phyloP scores from a whole-genome alignment of 2,329 filamentous ascomycete species.

The Juglanconis sp. region DNA sequence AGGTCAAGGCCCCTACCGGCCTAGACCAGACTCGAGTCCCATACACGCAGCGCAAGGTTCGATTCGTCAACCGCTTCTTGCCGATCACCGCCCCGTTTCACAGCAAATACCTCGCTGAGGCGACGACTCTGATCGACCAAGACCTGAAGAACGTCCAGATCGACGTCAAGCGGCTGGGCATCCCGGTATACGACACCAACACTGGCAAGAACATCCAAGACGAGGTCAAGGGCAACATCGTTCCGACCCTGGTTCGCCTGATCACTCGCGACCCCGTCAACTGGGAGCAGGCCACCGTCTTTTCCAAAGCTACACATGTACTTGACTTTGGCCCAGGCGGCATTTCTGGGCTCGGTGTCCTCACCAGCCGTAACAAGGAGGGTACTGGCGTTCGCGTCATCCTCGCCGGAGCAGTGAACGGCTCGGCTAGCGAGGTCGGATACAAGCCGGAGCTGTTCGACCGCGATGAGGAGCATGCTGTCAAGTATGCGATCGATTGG shows the following conservation, averaged over 20 bases:
- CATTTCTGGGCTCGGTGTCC: slow-evolving; percentile 89
- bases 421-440: slow-evolving; percentile 84
- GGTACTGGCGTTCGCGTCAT: slow-evolving; percentile 96
- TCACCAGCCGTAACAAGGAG: slow-evolving; percentile 99
- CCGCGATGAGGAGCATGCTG: slow-evolving; percentile 88
- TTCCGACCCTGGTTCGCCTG: slow-evolving; percentile 82
- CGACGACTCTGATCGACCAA: slow-evolving; percentile 77
- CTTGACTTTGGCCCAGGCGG: slow-evolving; percentile 96
- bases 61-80: slow-evolving; percentile 94
- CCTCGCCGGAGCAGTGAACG: slow-evolving; percentile 87
- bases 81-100: slow-evolving; percentile 98
- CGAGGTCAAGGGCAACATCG: slow-evolving; percentile 70
- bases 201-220: slow-evolving; percentile 80
- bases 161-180: slow-evolving; percentile 67
- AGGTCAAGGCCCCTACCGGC: slow-evolving; percentile 96
- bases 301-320: slow-evolving; percentile 87
- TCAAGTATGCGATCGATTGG: slow-evolving; percentile 96
- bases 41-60: slow-evolving; percentile 91
- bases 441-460: slow-evolving; percentile 99
- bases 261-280: slow-evolving; percentile 93
- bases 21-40: slow-evolving; percentile 93
- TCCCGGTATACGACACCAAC: slow-evolving; percentile 87
- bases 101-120: slow-evolving; percentile 85
- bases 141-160: slow-evolving; percentile 84
- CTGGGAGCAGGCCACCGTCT: slow-evolving; percentile 93